Evolutionary conservation across 2,329 filamentous ascomycete genomes (phyloP), one percentile per base, ranked within the genome.

Genomic region (Epichloe coenophiala): DNA sequence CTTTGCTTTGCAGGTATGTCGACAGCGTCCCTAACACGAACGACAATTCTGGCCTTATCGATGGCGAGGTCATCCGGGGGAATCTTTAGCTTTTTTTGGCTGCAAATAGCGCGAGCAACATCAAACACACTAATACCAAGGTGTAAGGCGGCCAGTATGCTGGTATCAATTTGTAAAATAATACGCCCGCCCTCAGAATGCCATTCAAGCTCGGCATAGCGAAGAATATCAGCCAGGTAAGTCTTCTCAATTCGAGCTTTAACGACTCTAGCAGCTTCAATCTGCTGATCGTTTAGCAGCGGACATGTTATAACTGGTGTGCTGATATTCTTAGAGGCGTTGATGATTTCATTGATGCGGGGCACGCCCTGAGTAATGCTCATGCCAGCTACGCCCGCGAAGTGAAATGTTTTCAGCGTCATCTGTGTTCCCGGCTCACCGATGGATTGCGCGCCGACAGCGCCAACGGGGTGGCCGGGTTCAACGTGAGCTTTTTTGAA

Each of bases 321-420:
- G 65, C 86, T 94, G 68, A 98, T 98, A 47, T 75, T 74, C 65
- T 89, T 95, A 8, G 89, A 95, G 5, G 93, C 93, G 69, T 98
- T 98, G 81, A 98, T 98, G 58, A 98, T 98, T 75, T 98, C 93
- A 71, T 98, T 98, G 73, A 98, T 98, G 83, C 93, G 91, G 1
- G 93, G 93, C 6, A 98, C 93, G 86, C 93, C 93, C 63, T 96
- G 88, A 0, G 93, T 98, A 63, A 98, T 95, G 77, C 88, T 95
- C 93, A 98, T 97, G 66, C 91, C 91, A 42, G 93, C 93, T 56
- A 98, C 93, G 86, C 93, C 93, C 64, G 93, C 93, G 73, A 98
- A 98, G 85, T 97, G 93, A 81, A 97, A 97, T 64, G 93, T 97
- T 71, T 97, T 97, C 56, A 98, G 72, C 1, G 93, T 98, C 93